Evolutionary conservation across 2,329 filamentous ascomycete genomes (phyloP).

Genomic region (Monosporascus sp.): DNA sequence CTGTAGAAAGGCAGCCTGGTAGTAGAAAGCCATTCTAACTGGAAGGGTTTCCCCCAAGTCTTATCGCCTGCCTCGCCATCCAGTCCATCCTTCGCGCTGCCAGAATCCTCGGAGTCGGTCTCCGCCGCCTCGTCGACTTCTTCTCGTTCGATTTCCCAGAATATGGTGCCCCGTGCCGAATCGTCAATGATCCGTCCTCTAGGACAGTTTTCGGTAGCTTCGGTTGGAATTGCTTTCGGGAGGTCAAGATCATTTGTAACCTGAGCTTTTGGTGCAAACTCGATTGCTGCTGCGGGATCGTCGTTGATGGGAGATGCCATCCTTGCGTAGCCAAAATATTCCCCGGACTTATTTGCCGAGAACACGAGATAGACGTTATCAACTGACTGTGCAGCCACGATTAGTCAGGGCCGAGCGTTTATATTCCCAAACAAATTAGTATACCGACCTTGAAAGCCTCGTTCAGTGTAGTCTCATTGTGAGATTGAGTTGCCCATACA

Average conservation of each 20-base stretch:
- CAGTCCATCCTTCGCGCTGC: constrained; percentile 22
- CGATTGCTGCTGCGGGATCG: constrained; percentile 63
- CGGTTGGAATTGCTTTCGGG: constrained; percentile 73
- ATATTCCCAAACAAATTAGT: neutral
- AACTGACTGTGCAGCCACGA: constrained; percentile 48
- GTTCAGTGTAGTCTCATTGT: constrained; percentile 84
- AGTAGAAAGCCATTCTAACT: constrained; percentile 84
- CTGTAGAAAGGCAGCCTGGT: constrained; percentile 80
- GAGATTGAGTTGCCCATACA: constrained; percentile 89
- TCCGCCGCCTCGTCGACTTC: constrained; percentile 37
- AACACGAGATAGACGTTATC: constrained; percentile 90
- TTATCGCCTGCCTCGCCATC: constrained; percentile 47
- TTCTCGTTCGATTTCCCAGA: constrained; percentile 79
- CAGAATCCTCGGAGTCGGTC: constrained; percentile 22
- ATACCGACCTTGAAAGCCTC: constrained; percentile 67
- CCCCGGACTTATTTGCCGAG: constrained; percentile 94
- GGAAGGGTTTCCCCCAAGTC: constrained; percentile 86
- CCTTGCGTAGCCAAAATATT: constrained; percentile 91
- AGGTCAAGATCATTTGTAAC: constrained; percentile 56
- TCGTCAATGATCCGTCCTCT: constrained; percentile 88
- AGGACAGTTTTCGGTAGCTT: constrained; percentile 71
- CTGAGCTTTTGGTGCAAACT: constrained; percentile 63
- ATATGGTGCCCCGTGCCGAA: constrained; percentile 88
- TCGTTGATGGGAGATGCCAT: constrained; percentile 83
- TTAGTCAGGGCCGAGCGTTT: constrained; percentile 4